Conservation (phyloP, 1,139 yeast genomes). For the Geotrichum histeridarum region DNA sequence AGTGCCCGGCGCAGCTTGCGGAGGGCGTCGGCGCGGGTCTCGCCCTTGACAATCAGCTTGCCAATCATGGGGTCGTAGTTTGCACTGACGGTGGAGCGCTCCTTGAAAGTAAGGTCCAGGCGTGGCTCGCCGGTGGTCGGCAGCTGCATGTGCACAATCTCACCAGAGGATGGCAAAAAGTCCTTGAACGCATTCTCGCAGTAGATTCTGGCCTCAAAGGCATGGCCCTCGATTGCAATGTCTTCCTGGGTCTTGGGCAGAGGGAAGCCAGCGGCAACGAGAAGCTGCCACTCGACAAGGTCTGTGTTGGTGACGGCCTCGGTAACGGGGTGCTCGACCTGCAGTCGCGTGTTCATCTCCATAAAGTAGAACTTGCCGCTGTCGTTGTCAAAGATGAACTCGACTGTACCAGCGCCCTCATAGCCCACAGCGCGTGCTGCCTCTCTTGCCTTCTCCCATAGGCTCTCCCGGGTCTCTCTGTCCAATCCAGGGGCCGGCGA, state of each 20-base stretch:
- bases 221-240: conserved; percentile 32
- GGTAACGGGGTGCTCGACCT: conserved; percentile 60
- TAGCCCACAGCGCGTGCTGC: conserved; percentile 53
- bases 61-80: conserved; percentile 39
- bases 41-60: conserved; percentile 35
- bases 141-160: conserved; percentile 31
- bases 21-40: conserved; percentile 33
- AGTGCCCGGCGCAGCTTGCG: conserved; percentile 32
- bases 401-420: conserved; percentile 62
- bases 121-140: conserved; percentile 33
- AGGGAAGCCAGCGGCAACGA: conserved; percentile 75
- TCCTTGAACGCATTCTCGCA: conserved; percentile 37
- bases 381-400: conserved; percentile 57
- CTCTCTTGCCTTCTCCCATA: conserved; percentile 55
- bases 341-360: conserved; percentile 60
- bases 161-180: conserved; percentile 35
- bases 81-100: conserved; percentile 34
- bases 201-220: conserved; percentile 37
- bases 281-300: conserved; percentile 88
- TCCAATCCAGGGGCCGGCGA: conserved; percentile 52
- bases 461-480: conserved; percentile 48
- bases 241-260: conserved; percentile 36
- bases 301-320: conserved; percentile 91
- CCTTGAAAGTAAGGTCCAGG: conserved; percentile 33
- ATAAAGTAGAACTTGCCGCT: conserved; percentile 53